phyloP scores from a whole-genome alignment of 176 grass and related monocot species.

The Oryza glaberrima region DNA sequence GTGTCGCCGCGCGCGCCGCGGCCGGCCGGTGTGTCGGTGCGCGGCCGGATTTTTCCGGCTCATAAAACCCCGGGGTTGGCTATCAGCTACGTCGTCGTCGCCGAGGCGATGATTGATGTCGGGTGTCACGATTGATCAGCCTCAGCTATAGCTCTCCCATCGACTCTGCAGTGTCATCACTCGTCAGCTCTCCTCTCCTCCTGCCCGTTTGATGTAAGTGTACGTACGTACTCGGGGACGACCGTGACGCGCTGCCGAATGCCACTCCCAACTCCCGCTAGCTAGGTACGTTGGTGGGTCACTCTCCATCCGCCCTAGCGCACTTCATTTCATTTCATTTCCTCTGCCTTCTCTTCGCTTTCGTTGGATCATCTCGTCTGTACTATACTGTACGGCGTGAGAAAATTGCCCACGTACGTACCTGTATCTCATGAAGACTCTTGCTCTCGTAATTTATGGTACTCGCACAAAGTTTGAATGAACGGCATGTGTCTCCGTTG shows the following conservation, averaged over 20 bases:
- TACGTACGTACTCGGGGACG: not conserved
- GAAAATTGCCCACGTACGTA: slow-evolving; percentile 12
- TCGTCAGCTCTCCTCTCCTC: not conserved
- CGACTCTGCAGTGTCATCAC: not conserved
- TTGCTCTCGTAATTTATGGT: not conserved
- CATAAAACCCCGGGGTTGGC: not conserved
- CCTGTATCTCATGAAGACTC: not conserved
- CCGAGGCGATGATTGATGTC: not conserved
- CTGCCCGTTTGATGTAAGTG: not conserved
- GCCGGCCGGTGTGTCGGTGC: slow-evolving; percentile 31
- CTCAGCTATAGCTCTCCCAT: not conserved
- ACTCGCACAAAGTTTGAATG: not conserved
- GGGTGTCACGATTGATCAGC: not conserved
- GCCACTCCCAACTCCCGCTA: not conserved
- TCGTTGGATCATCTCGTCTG: not conserved
- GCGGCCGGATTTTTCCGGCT: slow-evolving; percentile 26
- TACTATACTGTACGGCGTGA: not conserved
- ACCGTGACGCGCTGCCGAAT: slow-evolving; percentile 47
- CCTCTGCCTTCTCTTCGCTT: not conserved
- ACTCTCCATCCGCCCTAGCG: slow-evolving; percentile 24
- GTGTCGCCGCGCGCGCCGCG: not conserved
- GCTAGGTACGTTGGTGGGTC: slow-evolving; percentile 41
- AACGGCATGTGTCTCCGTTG: not conserved
- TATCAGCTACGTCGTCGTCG: not conserved
- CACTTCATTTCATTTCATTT: not conserved